phyloP scores from a whole-genome alignment of 805 yeast species.

The Pichia scutulata region DNA sequence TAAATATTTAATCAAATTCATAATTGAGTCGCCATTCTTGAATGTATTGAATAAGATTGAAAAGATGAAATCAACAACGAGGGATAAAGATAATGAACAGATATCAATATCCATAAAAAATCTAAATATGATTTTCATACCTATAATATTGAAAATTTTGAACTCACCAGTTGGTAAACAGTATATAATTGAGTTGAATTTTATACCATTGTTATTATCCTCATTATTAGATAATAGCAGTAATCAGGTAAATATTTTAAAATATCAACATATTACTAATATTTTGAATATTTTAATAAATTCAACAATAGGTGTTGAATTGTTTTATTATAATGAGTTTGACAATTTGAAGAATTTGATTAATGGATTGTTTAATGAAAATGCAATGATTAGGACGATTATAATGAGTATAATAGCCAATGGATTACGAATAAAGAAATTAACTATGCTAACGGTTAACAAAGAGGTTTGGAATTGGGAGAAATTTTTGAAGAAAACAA shows the following conservation, averaged over 20 bases:
- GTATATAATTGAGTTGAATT: conserved; percentile 50
- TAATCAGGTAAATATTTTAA: conserved; percentile 40
- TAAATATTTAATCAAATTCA: conserved; percentile 4
- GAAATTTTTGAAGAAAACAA: conserved; percentile 1
- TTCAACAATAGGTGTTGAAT: conserved; percentile 68
- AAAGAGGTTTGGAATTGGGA: conserved; percentile 11
- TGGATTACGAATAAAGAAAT: conserved; percentile 44
- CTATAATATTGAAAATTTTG: conserved; percentile 40
- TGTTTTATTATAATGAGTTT: conserved; percentile 51
- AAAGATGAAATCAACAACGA: background rate
- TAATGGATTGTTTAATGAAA: conserved; percentile 37
- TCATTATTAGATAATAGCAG: conserved; percentile 57
- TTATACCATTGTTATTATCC: conserved; percentile 54
- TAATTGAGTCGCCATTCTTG: conserved; percentile 12
- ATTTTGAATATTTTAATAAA: conserved; percentile 56
- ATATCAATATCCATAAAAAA: background rate
- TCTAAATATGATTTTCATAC: conserved; percentile 5
- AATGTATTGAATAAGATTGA: background rate
- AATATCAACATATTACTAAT: conserved; percentile 51
- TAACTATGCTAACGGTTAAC: conserved; percentile 39
- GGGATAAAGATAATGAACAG: background rate
- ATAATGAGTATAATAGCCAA: conserved; percentile 10
- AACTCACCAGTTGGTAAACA: conserved; percentile 49
- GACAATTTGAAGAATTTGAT: conserved; percentile 50
- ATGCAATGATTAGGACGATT: conserved; percentile 5